Base-by-base conservation (phyloP, 139 green algal species). In the Chlorella ohadii region DNA sequence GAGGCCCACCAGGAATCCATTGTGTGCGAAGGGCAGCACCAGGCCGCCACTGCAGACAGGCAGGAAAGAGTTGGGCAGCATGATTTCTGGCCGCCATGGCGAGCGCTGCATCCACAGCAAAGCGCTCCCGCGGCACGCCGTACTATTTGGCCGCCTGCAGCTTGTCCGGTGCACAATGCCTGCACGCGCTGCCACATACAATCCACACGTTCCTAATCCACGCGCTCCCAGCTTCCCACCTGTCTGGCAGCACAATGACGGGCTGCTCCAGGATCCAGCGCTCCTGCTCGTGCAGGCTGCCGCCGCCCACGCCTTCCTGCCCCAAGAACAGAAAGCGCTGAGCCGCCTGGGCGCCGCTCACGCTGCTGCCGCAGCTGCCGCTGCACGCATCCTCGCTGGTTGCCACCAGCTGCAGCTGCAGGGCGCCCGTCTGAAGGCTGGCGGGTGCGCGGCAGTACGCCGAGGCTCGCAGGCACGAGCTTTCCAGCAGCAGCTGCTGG, bases 171-270 rank as follows among this genome's bases (percentile, higher is more conserved):
- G 44, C 44, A 51, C 7, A 6, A 51, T 16, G 44, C 9, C 44
- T 9, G 44, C 44, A 51, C 44, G 7, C 7, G 7, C 44, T 9
- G 44, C 44, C 44, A 51, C 9, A 51, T 51, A 9, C 44, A 51
- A 51, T 51, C 7, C 44, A n/a, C n/a, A n/a, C n/a, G 44, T 16
- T 6, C 44, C 11, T 11, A 6, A 6, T 11, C 44, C 11, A 6
- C 51, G 12, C 51, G 12, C 51, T 59, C 51, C 51, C 51, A 23
- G 15, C 44, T 22, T 20, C 44, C 44, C 51, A 59, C 51, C 51
- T 88, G 77, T 82, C 84, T 15, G 92, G 92, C 77, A 95, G 88
- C n/a, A 91, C 84, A 51, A 95, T 82, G 57, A 95, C 61, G 27
- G 89, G 77, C 66, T 92, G 85, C 27, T 88, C 78, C 36, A 91